phyloP scores from a whole-genome alignment of 495 filamentous ascomycete species.

The Penicillium lividum region DNA sequence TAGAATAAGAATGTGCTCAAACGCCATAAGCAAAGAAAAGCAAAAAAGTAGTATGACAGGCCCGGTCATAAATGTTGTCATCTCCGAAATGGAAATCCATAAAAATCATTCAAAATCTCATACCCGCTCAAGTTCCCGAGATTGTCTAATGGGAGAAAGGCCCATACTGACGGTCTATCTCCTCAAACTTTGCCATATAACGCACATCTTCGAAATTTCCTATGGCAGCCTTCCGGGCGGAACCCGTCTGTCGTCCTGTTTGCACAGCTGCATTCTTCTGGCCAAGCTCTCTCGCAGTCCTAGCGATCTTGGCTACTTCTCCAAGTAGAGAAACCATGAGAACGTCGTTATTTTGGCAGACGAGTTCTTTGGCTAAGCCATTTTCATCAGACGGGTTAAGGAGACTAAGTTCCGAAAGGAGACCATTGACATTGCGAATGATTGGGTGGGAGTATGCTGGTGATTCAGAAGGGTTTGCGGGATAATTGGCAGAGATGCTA shows the following conservation, averaged over 20 bases:
- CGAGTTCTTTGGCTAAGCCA: slow-evolving; percentile 62
- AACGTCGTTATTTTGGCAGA: slow-evolving; percentile 77
- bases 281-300: slow-evolving; percentile 67
- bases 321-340: slow-evolving; percentile 70
- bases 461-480: slow-evolving; percentile 27
- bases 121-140: not conserved
- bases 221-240: slow-evolving; percentile 28
- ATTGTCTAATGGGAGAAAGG: slow-evolving; percentile 5
- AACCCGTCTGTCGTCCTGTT: slow-evolving; percentile 34
- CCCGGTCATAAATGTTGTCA: not conserved
- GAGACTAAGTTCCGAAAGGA: slow-evolving; percentile 56
- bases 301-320: slow-evolving; percentile 64
- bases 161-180: not conserved
- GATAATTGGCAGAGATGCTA: slow-evolving; percentile 57
- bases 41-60: not conserved
- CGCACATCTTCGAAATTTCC: slow-evolving; percentile 32
- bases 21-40: not conserved
- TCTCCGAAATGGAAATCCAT: not conserved
- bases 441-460: slow-evolving; percentile 45
- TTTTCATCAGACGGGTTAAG: slow-evolving; percentile 51
- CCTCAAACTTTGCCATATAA: slow-evolving; percentile 4
- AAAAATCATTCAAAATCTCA: not conserved
- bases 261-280: slow-evolving; percentile 70
- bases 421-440: slow-evolving; percentile 58
- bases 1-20: slow-evolving; percentile 2